Evolutionary conservation across 169 alveolate genomes (phyloP), one percentile per base, ranked within the genome.

Genomic region (Eimeria tenella): DNA sequence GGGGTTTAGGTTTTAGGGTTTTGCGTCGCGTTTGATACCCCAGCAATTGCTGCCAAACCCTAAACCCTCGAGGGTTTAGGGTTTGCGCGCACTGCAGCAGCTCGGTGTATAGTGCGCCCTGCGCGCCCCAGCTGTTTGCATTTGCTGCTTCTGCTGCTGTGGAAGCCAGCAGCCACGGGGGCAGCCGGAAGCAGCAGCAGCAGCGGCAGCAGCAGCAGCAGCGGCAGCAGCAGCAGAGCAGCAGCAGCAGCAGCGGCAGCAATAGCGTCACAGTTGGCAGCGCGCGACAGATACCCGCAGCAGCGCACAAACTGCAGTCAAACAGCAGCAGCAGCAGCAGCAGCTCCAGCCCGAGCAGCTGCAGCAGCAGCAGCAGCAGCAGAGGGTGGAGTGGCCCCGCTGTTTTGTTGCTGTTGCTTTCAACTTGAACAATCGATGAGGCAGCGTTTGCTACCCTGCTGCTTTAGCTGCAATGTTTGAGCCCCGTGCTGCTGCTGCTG

Each of bases 211-310:
- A 68, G 50, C 50, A 21, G 13, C 77, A 21, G 77, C 77, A 68
- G 77, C 77, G 13, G 77, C 77, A 21, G 77, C 77, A 68, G 77
- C 77, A 68, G 77, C 50, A 21, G 50, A 68, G 77, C 77, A 63
- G n/a, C 73, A 13, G 9, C 11, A 63, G n/a, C 73, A 63, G 73
- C 73, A 63, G 21, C 73, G 7, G 73, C 73, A 63, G 73, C 21
- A 63, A 23, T 13, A 63, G 73, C 73, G 9, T 13, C 25, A 31
- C 42, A 31, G 42, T 31, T 31, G 42, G 42, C 42, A 31, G 42
- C 42, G 42, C 42, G 42, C 42, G 42, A 31, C 42, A 31, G 42
- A 31, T 31, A 31, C 42, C 42, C 42, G 42, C 42, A 31, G 42
- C 42, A 31, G 42, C 42, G 42, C 42, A 31, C 42, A 31, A 31